Conservation (phyloP, 148 eudicot genomes). For the Spergularia bocconei region DNA sequence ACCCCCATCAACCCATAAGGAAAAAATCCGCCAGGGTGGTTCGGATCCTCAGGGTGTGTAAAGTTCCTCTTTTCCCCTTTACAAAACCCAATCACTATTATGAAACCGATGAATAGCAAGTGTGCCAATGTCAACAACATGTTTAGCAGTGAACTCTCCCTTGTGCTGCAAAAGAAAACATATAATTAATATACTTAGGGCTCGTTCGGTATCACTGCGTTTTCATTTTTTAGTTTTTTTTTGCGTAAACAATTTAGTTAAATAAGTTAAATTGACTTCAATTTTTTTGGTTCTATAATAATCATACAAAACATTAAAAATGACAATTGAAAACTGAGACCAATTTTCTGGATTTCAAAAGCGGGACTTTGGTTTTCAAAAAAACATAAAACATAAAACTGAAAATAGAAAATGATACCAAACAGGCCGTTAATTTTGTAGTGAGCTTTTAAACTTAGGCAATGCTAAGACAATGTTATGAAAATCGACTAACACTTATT, state of each 20-base stretch:
- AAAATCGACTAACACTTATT: too few relatives aligned
- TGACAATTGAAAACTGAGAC: not conserved
- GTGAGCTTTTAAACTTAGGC: too few relatives aligned
- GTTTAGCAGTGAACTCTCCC: conserved; percentile 81
- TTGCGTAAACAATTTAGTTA: too few relatives aligned
- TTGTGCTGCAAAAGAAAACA: conserved; percentile 45
- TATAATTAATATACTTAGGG: not conserved
- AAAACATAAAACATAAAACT: too few relatives aligned
- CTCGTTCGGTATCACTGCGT: too few relatives aligned
- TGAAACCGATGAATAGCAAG: conserved; percentile 65
- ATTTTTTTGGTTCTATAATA: too few relatives aligned
- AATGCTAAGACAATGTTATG: too few relatives aligned
- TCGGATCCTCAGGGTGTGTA: conserved; percentile 52
- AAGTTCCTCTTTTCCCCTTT: conserved; percentile 67
- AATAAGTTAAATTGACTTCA: not conserved
- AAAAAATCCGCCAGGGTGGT: conserved; percentile 55
- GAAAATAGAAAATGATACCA: too few relatives aligned
- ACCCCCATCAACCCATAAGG: conserved; percentile 77
- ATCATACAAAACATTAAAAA: not conserved
- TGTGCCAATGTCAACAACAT: conserved; percentile 63
- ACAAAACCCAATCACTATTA: conserved; percentile 68
- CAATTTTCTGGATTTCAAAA: not conserved
- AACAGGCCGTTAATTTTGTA: too few relatives aligned
- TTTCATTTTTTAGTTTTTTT: too few relatives aligned
- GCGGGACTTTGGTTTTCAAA: too few relatives aligned